phyloP scores from a whole-genome alignment of 768 basidiomycete genomes.

The Thelephora aurantiotincta region DNA sequence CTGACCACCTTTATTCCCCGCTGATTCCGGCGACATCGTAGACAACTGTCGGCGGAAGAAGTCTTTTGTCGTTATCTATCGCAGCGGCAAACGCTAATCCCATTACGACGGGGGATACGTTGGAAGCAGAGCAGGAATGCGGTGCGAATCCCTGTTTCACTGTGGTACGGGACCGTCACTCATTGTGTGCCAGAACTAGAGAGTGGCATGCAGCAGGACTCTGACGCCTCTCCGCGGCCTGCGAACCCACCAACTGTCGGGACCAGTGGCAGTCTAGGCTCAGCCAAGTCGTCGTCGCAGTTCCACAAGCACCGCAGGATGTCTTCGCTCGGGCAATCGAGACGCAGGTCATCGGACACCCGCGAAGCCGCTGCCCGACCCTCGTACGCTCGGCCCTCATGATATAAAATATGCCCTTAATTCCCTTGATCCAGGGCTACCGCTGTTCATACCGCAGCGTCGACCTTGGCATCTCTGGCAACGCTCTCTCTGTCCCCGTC shows the following conservation, averaged over 20 bases:
- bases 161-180: slow-evolving; percentile 9
- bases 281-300: slow-evolving; percentile 10
- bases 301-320: slow-evolving; percentile 47
- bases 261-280: slow-evolving; percentile 10
- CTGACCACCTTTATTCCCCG: not conserved
- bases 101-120: slow-evolving; percentile 17
- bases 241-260: slow-evolving; percentile 14
- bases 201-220: slow-evolving; percentile 9
- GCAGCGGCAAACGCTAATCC: slow-evolving; percentile 39
- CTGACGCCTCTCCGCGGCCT: slow-evolving; percentile 3
- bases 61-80: slow-evolving; percentile 57
- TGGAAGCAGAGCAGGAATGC: no score
- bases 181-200: slow-evolving; percentile 2
- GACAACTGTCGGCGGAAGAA: slow-evolving; percentile 13
- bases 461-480: slow-evolving; percentile 25
- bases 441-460: slow-evolving; percentile 21
- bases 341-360: slow-evolving; percentile 65
- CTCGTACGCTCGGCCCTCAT: slow-evolving; percentile 35
- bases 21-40: not conserved
- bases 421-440: slow-evolving; percentile 17
- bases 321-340: slow-evolving; percentile 55
- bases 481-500: slow-evolving; percentile 23
- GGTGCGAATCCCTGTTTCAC: no score
- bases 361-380: slow-evolving; percentile 64
- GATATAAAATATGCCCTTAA: slow-evolving; percentile 1